Evolutionary conservation across 1,139 yeast genomes (phyloP).

Genomic region (Saccharomyces uvarum): DNA sequence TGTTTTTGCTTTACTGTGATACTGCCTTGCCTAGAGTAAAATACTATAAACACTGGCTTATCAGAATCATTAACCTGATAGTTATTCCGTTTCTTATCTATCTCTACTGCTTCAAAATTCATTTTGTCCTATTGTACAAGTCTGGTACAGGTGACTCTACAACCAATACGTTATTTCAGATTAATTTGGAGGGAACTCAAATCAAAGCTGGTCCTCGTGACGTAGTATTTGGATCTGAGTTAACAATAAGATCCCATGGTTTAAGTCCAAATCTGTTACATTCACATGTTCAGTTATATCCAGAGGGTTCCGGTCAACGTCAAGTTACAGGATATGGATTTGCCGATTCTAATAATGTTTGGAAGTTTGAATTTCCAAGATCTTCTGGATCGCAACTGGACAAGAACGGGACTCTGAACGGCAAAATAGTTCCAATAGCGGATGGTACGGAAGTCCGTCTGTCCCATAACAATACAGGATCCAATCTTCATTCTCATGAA

Average conservation of each 20-base stretch:
- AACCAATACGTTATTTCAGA: conserved; percentile 63
- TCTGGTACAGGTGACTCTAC: conserved; percentile 79
- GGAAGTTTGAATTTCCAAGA: conserved; percentile 47
- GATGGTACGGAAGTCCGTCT: conserved; percentile 54
- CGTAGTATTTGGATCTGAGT: conserved; percentile 51
- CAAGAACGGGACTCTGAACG: conserved; percentile 21
- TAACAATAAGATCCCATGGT: conserved; percentile 68
- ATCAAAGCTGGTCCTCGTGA: conserved; percentile 54
- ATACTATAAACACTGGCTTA: conserved; percentile 62
- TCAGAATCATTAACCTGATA: conserved; percentile 61
- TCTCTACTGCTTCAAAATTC: conserved; percentile 65
- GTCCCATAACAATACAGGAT: conserved; percentile 45
- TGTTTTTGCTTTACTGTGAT: conserved; percentile 53
- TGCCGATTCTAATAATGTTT: conserved; percentile 62
- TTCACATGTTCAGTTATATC: conserved; percentile 61
- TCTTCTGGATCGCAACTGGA: conserved; percentile 28
- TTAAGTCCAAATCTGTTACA: conserved; percentile 62
- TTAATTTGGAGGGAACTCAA: conserved; percentile 50
- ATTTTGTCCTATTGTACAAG: conserved; percentile 62
- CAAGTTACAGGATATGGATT: conserved; percentile 73
- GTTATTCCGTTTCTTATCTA: conserved; percentile 68
- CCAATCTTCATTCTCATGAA: conserved; percentile 57
- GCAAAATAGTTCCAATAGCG: conserved; percentile 29
- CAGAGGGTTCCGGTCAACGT: conserved; percentile 66
- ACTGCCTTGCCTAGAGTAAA: conserved; percentile 34